A percentile compares a stretch with the other conserved stretches of the same genome.
Evolutionary conservation across 2,329 filamentous ascomycete genomes (phyloP).

Genomic region (Fusarium torulosum): DNA sequence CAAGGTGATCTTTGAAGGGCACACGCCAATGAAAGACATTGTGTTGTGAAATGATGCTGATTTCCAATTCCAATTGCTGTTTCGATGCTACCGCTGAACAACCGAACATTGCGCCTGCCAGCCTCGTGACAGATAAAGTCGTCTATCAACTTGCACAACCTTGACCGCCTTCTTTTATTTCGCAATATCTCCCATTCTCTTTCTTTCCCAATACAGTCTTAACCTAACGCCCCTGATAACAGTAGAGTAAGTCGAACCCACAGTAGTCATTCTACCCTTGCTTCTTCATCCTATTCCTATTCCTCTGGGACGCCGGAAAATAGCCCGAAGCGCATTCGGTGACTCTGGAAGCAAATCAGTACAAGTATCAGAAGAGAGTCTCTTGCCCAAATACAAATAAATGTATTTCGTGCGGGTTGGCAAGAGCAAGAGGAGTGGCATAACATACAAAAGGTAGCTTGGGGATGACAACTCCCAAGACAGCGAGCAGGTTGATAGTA

Average conservation of each 20-base stretch:
- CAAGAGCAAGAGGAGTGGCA: constrained; percentile 3
- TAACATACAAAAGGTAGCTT: constrained; percentile 91
- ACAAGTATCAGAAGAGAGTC: constrained; percentile 9
- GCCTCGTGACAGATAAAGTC: constrained; percentile 53
- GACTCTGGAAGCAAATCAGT: constrained; percentile 67
- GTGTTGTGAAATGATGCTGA: constrained; percentile 41
- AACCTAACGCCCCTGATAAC: constrained; percentile 47
- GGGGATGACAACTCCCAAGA: constrained; percentile 92
- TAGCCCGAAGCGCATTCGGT: constrained; percentile 81
- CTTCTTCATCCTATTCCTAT: constrained; percentile 26
- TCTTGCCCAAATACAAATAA: not conserved
- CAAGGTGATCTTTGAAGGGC: constrained; percentile 2
- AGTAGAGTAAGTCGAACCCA: constrained; percentile 39
- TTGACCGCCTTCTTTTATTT: constrained; percentile 41
- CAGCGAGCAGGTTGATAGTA: constrained; percentile 94
- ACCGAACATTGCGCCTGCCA: constrained; percentile 46
- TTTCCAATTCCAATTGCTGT: constrained; percentile 51
- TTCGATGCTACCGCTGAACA: constrained; percentile 50
- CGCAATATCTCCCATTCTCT: constrained; percentile 40
- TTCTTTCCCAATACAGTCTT: constrained; percentile 42
- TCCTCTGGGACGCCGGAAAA: constrained; percentile 79
- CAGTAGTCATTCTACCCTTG: constrained; percentile 26
- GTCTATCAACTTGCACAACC: constrained; percentile 52
- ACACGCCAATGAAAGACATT: not conserved
- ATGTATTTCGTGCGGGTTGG: not conserved